phyloP scores from a whole-genome alignment of 2,329 filamentous ascomycete genomes.

The Curvularia verruculosa region DNA sequence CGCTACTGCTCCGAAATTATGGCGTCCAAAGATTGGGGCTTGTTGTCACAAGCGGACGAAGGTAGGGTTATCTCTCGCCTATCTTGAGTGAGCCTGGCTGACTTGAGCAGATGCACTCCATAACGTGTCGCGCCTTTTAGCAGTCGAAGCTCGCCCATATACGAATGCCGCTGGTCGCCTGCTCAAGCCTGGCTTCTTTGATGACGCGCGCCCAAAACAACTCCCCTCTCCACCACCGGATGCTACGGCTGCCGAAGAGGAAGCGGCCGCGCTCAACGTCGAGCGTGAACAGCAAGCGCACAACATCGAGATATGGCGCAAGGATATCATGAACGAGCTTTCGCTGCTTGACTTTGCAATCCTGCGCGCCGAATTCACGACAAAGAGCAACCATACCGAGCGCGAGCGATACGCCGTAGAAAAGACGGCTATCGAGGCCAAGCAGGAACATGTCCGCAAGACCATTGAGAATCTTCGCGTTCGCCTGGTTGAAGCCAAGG shows the following conservation, averaged over 20 bases:
- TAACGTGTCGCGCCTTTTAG: conserved; percentile 77
- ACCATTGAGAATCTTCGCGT: conserved; percentile 73
- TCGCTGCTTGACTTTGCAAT: conserved; percentile 86
- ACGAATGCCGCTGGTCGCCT: conserved; percentile 85
- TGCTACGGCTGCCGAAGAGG: conserved; percentile 53
- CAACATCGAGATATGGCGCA: conserved; percentile 72
- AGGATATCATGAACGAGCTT: conserved; percentile 87
- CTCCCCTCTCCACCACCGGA: conserved; percentile 73
- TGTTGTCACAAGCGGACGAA: conserved; percentile 77
- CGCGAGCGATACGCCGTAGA: conserved; percentile 82
- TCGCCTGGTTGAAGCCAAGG: conserved; percentile 70
- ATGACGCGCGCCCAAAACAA: conserved; percentile 61
- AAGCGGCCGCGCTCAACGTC: conserved; percentile 52
- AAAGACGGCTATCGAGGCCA: conserved; percentile 77
- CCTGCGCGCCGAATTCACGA: conserved; percentile 84
- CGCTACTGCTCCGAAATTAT: conserved; percentile 44
- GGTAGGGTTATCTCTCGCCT: conserved; percentile 32
- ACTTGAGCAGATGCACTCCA: conserved; percentile 73
- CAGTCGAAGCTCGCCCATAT: conserved; percentile 91
- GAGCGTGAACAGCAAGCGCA: conserved; percentile 59
- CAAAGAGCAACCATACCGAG: conserved; percentile 81
- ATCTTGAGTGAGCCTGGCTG: conserved; percentile 9
- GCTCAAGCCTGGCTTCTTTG: conserved; percentile 69
- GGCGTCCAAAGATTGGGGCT: conserved; percentile 61
- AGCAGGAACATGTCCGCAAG: conserved; percentile 77